Evolutionary conservation across 1,139 yeast species (phyloP).

Genomic region (Lodderomyces margitis): DNA sequence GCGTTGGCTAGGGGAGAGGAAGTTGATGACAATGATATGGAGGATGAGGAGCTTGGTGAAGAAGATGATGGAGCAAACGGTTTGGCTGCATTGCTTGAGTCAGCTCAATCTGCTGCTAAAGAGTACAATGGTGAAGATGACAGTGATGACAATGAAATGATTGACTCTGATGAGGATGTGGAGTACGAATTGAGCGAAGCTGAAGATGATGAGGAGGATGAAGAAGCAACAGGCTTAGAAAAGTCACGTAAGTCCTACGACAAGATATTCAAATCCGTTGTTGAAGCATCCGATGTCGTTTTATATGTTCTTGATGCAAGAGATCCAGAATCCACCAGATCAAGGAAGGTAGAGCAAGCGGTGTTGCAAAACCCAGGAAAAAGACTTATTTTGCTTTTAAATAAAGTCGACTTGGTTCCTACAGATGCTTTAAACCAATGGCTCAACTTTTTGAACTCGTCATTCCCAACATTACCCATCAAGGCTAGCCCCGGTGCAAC

Average conservation of each 20-base stretch:
- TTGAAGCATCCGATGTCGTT: constrained; percentile 86
- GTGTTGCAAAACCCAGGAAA: constrained; percentile 76
- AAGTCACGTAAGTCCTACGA: constrained; percentile 92
- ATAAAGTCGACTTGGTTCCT: constrained; percentile 92
- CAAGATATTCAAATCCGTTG: constrained; percentile 77
- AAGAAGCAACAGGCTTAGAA: constrained; percentile 45
- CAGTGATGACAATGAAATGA: constrained; percentile 40
- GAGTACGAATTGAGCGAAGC: constrained; percentile 44
- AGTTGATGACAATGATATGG: constrained; percentile 36
- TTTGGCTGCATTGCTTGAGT: constrained; percentile 83
- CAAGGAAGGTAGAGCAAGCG: constrained; percentile 86
- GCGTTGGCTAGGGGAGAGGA: constrained; percentile 43
- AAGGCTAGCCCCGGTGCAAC: constrained; percentile 58
- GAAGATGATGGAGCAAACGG: constrained; percentile 54
- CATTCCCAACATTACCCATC: constrained; percentile 90
- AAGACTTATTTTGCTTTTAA: constrained; percentile 78
- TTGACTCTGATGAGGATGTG: constrained; percentile 41
- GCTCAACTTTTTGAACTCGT: constrained; percentile 74
- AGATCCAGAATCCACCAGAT: constrained; percentile 95
- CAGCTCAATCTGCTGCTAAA: constrained; percentile 84
- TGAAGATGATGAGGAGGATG: constrained; percentile 38
- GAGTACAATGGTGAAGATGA: constrained; percentile 59
- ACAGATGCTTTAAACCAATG: constrained; percentile 79
- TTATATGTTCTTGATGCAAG: constrained; percentile 94
- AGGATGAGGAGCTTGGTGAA: constrained; percentile 39